These are phyloP conservation scores for Infundibulicybe gibba DNA, from an alignment of 768 basidiomycete genomes.

Conservation along the genomic window DNA sequence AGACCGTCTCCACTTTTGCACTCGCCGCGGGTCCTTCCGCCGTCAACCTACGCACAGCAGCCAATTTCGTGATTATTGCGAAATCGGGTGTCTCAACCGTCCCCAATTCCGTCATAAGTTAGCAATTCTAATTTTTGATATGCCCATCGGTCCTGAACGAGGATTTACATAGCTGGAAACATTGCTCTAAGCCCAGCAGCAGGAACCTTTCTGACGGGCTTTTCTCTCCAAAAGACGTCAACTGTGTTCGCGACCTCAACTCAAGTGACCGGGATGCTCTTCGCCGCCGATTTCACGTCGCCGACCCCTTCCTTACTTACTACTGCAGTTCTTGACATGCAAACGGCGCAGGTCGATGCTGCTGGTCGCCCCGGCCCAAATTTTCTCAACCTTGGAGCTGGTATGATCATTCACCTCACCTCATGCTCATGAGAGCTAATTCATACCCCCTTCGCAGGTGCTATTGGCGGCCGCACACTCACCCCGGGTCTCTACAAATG, in stretches of 20 bases:
- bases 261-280: slow-evolving; percentile 17
- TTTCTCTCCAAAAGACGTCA: too few relatives aligned
- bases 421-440: background rate
- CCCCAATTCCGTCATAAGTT: slow-evolving; percentile 7
- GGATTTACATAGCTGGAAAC: too few relatives aligned
- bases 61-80: slow-evolving; percentile 8
- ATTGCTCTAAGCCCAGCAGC: too few relatives aligned
- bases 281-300: slow-evolving; percentile 12
- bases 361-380: slow-evolving; percentile 9
- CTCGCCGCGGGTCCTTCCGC: slow-evolving; percentile 1
- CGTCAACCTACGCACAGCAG: slow-evolving; percentile 10
- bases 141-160: too few relatives aligned
- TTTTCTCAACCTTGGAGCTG: slow-evolving; percentile 12
- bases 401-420: slow-evolving; percentile 1
- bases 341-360: slow-evolving; percentile 16
- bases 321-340: slow-evolving; percentile 15
- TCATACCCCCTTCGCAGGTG: slow-evolving; percentile 4
- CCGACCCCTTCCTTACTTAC: slow-evolving; percentile 17
- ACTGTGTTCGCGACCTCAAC: slow-evolving; percentile 12
- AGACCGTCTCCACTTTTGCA: too few relatives aligned
- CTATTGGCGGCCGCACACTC: slow-evolving; percentile 3
- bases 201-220: too few relatives aligned
- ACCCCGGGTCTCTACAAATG: slow-evolving; percentile 16
- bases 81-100: slow-evolving; percentile 11
- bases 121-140: background rate